Evolutionary conservation across 75 land plant species (phyloP), one percentile per base, ranked within the genome.

Genomic region (Sequoia sempervirens): DNA sequence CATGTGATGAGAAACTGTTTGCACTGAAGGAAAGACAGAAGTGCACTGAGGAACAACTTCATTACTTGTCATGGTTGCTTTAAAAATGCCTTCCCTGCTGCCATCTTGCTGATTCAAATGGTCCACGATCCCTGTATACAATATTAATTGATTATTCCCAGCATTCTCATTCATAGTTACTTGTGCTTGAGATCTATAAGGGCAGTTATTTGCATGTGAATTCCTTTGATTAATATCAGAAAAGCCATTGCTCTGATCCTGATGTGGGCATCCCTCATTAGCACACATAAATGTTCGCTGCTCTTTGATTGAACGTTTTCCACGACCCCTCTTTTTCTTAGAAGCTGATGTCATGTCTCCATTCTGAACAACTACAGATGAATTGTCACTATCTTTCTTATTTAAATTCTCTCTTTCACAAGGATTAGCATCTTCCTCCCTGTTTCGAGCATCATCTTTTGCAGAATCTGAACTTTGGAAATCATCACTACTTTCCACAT

Each of bases 401-500:
- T 53, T 30, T 53, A 36, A 30, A 43, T 8, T 78, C 45, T 78
- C 30, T 78, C 80, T 41, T 78, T 78, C 80, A 52, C 32, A 41
- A 50, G 82, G 38, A 13, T 84, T 80, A 23, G 46, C 53, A 30
- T 83, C 89, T 37, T 50, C 8, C 20, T 80, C 84, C 61, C 56
- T 61, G 81, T 72, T 81, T 85, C 81, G 87, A 56, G 81, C 79
- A 32, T 86, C 88, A 74, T 87, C 89, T 83, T 82, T 92, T 50
- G 92, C 88, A 41, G 92, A 88, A 28, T 82, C 85, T 41, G 93
- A 88, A 32, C 83, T 84, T 14, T 84, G 69, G 36, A 83, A 85
- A 81, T 89, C 90, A 50, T 88, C 94, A 82, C 81, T 69, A 72
- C 86, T 88, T 81, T 89, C 91, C 45, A 91, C 94, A 88, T 91